Conservation (phyloP, 768 basidiomycete genomes). For the Leccinum olivaceopallidum region DNA sequence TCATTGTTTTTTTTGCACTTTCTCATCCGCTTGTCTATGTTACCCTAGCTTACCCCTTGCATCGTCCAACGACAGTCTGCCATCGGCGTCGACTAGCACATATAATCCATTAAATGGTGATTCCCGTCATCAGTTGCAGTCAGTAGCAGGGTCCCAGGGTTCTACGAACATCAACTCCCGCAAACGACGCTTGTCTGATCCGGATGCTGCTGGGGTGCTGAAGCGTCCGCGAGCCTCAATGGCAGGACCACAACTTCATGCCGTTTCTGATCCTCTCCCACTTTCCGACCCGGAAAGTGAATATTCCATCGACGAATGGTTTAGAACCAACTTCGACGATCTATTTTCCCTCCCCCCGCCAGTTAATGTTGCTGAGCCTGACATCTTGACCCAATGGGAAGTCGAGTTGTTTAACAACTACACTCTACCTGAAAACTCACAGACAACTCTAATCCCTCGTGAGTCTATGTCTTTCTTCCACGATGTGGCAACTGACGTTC, state of each 20-base stretch:
- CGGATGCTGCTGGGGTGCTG: constrained; percentile 11
- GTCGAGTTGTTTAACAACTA: constrained; percentile 36
- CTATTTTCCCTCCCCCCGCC: constrained; percentile 17
- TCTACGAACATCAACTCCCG: too few relatives aligned
- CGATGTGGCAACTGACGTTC: not conserved
- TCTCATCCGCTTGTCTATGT: too few relatives aligned
- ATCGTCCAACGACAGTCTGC: too few relatives aligned
- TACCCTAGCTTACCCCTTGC: too few relatives aligned
- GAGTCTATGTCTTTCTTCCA: not conserved
- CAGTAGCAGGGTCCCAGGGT: too few relatives aligned
- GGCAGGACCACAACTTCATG: constrained; percentile 20
- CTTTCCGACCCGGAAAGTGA: constrained; percentile 11
- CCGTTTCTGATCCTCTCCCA: constrained; percentile 31
- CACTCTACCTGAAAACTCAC: constrained; percentile 8
- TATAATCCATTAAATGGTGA: too few relatives aligned
- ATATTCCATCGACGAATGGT: constrained; percentile 38
- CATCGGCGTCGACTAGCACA: too few relatives aligned
- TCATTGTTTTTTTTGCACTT: too few relatives aligned
- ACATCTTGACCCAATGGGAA: constrained; percentile 30
- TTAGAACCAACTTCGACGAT: constrained; percentile 24
- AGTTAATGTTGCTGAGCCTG: constrained; percentile 18
- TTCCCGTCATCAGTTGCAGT: too few relatives aligned
- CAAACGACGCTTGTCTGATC: constrained; percentile 31
- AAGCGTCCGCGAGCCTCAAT: constrained; percentile 31
- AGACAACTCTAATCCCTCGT: not conserved